A percentile compares a stretch with the other conserved stretches of the same genome.
Conservation (phyloP, 2,329 filamentous ascomycete species). For the Didymella glomerata region DNA sequence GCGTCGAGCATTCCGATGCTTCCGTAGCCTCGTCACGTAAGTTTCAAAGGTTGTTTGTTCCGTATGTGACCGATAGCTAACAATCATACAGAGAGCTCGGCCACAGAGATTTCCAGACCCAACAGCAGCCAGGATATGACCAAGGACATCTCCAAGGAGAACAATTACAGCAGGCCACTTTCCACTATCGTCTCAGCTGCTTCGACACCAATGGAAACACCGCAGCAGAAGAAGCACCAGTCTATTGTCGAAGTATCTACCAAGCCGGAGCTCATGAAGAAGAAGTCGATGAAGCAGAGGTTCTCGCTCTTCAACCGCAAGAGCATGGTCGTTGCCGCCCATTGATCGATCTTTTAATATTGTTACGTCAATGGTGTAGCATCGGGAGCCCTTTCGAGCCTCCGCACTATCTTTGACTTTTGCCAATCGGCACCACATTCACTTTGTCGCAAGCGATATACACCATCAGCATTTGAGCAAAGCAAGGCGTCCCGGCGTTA, state of each 20-base stretch:
- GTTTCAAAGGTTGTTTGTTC: background rate
- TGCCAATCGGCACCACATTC: constrained; percentile 9
- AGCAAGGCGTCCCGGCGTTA: constrained; percentile 19
- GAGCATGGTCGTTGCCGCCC: constrained; percentile 21
- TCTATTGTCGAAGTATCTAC: constrained; percentile 9
- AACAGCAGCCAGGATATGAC: constrained; percentile 17
- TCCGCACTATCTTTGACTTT: constrained; percentile 1
- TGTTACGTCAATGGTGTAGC: background rate
- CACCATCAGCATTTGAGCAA: constrained; percentile 16
- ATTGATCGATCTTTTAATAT: constrained; percentile 4
- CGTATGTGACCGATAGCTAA: background rate
- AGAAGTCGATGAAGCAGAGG: constrained; percentile 17
- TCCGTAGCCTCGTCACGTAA: constrained; percentile 21
- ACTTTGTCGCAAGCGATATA: constrained; percentile 9
- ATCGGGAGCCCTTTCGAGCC: background rate
- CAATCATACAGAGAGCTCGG: constrained; percentile 14
- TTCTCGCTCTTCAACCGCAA: constrained; percentile 23
- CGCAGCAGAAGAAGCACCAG: constrained; percentile 11
- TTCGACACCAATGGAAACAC: background rate
- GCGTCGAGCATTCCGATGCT: constrained; percentile 15
- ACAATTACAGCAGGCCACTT: constrained; percentile 18
- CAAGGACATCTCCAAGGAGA: constrained; percentile 9
- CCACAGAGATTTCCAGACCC: constrained; percentile 21
- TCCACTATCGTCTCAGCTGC: constrained; percentile 8
- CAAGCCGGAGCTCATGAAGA: constrained; percentile 2